Percentiles rank a stretch among this genome's conserved stretches.
These are phyloP conservation scores for Thinopyrum elongatum DNA, from an alignment of 176 grass and related monocot species.

Conservation along the genomic window DNA sequence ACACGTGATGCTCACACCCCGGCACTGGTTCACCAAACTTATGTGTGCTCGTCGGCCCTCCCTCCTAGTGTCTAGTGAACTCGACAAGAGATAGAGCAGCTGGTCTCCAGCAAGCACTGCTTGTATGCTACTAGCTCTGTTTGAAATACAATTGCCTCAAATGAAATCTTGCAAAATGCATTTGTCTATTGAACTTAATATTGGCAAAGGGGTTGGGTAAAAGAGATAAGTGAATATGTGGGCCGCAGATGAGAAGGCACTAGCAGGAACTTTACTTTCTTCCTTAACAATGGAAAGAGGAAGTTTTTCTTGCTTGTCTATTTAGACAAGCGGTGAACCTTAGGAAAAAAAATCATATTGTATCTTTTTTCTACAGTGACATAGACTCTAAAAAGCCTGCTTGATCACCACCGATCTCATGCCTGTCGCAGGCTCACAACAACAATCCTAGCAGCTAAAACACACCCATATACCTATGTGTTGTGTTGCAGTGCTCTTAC, in stretches of 20 bases:
- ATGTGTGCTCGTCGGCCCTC: too few relatives aligned
- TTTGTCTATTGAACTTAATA: too few relatives aligned
- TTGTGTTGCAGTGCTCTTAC: not conserved
- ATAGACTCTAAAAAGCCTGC: not conserved
- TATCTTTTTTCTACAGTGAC: not conserved
- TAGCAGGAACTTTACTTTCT: not conserved
- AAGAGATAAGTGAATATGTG: not conserved
- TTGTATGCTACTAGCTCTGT: too few relatives aligned
- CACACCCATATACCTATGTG: not conserved
- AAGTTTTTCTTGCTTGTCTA: not conserved
- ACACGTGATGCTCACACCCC: too few relatives aligned
- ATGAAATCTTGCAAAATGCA: not conserved
- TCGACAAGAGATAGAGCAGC: too few relatives aligned
- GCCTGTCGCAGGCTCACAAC: too few relatives aligned
- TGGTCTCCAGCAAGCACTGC: too few relatives aligned
- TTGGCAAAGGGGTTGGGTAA: too few relatives aligned
- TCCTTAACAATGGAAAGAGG: slow-evolving; percentile 2
- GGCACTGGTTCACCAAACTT: too few relatives aligned
- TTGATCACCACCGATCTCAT: not conserved
- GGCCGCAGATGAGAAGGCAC: not conserved
- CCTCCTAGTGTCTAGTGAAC: too few relatives aligned
- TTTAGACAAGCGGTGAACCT: not conserved
- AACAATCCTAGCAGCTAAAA: slow-evolving; percentile 4
- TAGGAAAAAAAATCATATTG: not conserved
- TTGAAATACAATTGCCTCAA: not conserved